phyloP scores from a whole-genome alignment of 176 grass and related monocot genomes.

The Avena insularis region DNA sequence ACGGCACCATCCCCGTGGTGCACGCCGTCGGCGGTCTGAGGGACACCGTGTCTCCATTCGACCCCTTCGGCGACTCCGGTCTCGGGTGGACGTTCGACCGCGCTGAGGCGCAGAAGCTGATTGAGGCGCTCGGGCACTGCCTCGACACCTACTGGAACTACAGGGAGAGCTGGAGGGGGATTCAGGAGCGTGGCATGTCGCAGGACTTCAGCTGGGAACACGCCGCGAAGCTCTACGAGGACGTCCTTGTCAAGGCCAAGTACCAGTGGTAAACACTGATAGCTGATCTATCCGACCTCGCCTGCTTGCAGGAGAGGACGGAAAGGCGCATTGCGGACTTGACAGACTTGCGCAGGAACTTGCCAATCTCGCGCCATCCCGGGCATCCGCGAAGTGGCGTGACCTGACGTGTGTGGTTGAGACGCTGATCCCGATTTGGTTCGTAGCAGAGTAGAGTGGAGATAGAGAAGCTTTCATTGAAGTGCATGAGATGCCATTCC shows the following conservation, averaged over 20 bases:
- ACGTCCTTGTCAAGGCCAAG: conserved; percentile 95
- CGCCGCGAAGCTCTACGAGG: conserved; percentile 86
- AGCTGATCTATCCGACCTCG: neutral
- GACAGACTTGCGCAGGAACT: neutral
- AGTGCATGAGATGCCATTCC: conserved; percentile 6
- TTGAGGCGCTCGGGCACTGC: conserved; percentile 71
- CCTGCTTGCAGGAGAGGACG: neutral
- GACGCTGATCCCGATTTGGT: neutral
- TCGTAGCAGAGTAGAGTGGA: neutral
- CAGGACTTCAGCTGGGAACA: conserved; percentile 92
- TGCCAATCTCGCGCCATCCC: neutral
- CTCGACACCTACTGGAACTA: conserved; percentile 69
- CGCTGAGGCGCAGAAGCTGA: conserved; percentile 71
- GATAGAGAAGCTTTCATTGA: neutral
- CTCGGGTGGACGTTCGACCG: conserved; percentile 90
- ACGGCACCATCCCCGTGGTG: conserved; percentile 90
- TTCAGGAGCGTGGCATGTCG: conserved; percentile 78
- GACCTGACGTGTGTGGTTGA: neutral
- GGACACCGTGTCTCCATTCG: conserved; percentile 81
- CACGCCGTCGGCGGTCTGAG: conserved; percentile 89
- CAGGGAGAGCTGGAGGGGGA: conserved; percentile 72
- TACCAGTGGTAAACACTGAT: conserved; percentile 78
- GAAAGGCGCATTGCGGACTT: neutral
- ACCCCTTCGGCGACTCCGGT: conserved; percentile 64
- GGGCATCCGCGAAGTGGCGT: neutral